A percentile compares a stretch with the other conserved stretches of the same genome.
Evolutionary conservation across 768 basidiomycete genomes (phyloP).

Genomic region (Tulasnella sp.): DNA sequence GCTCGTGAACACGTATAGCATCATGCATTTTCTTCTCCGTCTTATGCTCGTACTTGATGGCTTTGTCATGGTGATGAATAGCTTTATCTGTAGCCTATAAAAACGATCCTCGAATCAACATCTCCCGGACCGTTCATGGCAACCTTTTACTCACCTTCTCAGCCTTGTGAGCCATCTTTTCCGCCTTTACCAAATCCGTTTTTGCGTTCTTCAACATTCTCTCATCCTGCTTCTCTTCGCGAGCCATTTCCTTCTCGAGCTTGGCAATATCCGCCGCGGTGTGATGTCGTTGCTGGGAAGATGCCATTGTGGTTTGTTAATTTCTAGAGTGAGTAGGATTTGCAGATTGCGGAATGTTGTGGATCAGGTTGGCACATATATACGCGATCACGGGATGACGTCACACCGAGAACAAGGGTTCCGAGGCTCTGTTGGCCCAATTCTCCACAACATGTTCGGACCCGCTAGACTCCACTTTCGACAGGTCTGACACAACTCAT

Average conservation of each 20-base stretch:
- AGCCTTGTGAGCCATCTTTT: background rate
- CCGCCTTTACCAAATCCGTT: slow-evolving; percentile 2
- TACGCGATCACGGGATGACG: no score
- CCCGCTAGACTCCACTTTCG: no score
- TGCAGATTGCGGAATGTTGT: no score
- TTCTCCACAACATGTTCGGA: no score
- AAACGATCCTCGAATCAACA: background rate
- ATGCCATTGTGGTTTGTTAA: no score
- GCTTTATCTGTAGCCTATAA: slow-evolving; percentile 6
- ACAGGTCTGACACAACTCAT: no score
- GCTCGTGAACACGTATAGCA: background rate
- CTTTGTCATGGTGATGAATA: slow-evolving; percentile 1
- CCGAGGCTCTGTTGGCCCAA: no score
- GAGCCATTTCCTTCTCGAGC: slow-evolving; percentile 9
- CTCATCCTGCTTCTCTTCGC: slow-evolving; percentile 10
- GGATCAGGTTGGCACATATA: no score
- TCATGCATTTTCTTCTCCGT: slow-evolving; percentile 7
- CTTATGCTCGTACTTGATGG: slow-evolving; percentile 13
- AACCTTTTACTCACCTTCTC: slow-evolving; percentile 6
- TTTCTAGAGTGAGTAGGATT: no score
- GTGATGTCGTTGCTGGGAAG: no score
- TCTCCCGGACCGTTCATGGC: no score
- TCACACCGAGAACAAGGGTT: no score
- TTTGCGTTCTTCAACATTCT: slow-evolving; percentile 5
- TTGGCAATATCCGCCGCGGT: slow-evolving; percentile 10